phyloP scores from a whole-genome alignment of 192 early-diverging fungal species.

The Linnemannia schmuckeri region DNA sequence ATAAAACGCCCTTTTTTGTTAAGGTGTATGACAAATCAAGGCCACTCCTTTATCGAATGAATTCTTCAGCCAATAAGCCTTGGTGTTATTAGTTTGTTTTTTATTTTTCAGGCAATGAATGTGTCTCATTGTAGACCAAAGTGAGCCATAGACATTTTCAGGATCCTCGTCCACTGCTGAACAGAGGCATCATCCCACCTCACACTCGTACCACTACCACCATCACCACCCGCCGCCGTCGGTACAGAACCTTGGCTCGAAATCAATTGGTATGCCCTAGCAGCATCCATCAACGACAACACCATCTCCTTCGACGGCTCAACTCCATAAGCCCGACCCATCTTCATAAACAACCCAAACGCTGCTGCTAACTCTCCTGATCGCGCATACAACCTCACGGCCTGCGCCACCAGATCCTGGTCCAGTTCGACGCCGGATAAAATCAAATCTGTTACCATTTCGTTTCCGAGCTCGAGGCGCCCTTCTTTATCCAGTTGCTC shows the following conservation, averaged over 20 bases:
- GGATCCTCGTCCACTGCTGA: slow-evolving; percentile 15
- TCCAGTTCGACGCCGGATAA: slow-evolving; percentile 26
- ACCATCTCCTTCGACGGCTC: slow-evolving; percentile 32
- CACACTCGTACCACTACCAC: neutral
- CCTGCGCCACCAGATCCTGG: slow-evolving; percentile 13
- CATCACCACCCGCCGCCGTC: neutral
- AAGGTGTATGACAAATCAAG: too few species aligned
- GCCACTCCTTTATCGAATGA: too few species aligned
- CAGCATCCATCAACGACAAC: slow-evolving; percentile 11
- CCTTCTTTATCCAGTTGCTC: slow-evolving; percentile 10
- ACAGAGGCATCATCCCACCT: slow-evolving; percentile 16
- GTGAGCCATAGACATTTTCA: slow-evolving; percentile 19
- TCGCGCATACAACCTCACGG: slow-evolving; percentile 19
- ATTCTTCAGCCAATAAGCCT: neutral
- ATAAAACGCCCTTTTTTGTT: too few species aligned
- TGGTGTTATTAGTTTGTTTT: neutral
- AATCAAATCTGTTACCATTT: slow-evolving; percentile 35
- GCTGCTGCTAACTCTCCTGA: slow-evolving; percentile 31
- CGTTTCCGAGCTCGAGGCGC: slow-evolving; percentile 3
- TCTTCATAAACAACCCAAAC: slow-evolving; percentile 40
- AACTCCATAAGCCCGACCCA: slow-evolving; percentile 26
- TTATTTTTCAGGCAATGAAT: neutral
- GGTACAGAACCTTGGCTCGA: neutral
- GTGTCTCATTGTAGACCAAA: slow-evolving; percentile 16
- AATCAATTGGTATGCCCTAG: neutral